Evolutionary conservation across 2,329 filamentous ascomycete species (phyloP), one percentile per base, ranked within the genome.

Genomic region (Aspergillus transmontanensis): DNA sequence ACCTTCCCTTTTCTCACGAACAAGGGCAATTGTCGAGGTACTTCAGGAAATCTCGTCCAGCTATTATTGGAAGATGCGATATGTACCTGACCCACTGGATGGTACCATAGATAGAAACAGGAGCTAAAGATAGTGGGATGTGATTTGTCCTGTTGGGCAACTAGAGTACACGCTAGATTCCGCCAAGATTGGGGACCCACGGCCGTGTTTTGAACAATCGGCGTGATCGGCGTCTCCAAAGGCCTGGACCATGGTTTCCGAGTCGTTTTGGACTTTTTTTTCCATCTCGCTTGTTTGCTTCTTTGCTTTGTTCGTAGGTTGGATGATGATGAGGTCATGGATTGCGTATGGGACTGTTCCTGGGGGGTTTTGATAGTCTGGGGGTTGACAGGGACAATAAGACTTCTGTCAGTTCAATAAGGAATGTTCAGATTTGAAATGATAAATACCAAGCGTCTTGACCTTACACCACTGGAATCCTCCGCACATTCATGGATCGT

Each of bases 81-180:
- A 26, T 59, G 61, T 63, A n/a, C 58, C 54, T 46, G 64, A 53
- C 56, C 64, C 64, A 66, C 64, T 30, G 16, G 2, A 12, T n/a
- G 32, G 43, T 59, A 60, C 61, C 64, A 64, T 59, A 66, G 64
- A 64, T 66, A 66, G 61, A 61, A 64, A 65, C 60, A 64, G 46
- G 51, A 45, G 32, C 54, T 34, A 39, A 39, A 55, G 21, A 39
- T 7, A n/a, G 51, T 23, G 34, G 19, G n/a, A 30, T 23, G 10
- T 45, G 23, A 60, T 60, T 60, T 39, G 58, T 51, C 21, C 26
- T 36, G 21, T 43, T 30, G 43, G 19, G 14, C 46, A 58, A 51
- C 50, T 57, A 60, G 57, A 39, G 32, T 39, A 39, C 51, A 55
- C 51, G 21, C 32, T 55, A 55, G 51, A 55, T 36, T 23, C 11